Conservation (phyloP, 495 filamentous ascomycete genomes). For the Poronia punctata region DNA sequence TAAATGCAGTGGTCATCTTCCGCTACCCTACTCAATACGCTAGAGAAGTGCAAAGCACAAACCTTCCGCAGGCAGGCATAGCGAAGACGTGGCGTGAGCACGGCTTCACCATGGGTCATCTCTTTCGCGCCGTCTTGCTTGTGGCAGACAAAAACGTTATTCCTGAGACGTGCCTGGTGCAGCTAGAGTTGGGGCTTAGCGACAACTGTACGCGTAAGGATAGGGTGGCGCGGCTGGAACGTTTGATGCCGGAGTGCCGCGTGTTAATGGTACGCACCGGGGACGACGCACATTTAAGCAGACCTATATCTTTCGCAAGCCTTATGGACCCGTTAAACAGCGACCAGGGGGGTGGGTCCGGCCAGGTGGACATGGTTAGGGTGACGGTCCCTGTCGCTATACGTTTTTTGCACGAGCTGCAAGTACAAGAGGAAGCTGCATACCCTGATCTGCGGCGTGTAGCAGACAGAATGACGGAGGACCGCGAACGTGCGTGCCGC, state of each 20-base stretch:
- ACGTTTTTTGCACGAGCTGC: constrained; percentile 16
- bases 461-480: constrained; percentile 14
- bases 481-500: constrained; percentile 14
- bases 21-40: constrained; percentile 6
- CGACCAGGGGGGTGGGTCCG: constrained; percentile 10
- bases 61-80: constrained; percentile 9
- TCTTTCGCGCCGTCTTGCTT: constrained; percentile 15
- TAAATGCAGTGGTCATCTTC: constrained; percentile 8
- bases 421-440: constrained; percentile 13
- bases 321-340: constrained; percentile 12
- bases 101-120: constrained; percentile 15
- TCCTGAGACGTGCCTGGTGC: constrained; percentile 13
- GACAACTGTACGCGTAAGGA: constrained; percentile 3
- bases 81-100: constrained; percentile 16
- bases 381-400: constrained; percentile 18
- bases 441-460: constrained; percentile 11
- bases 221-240: constrained; percentile 13
- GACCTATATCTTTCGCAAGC: constrained; percentile 16
- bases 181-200: constrained; percentile 8
- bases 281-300: constrained; percentile 17
- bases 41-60: constrained; percentile 5
- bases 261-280: constrained; percentile 19
- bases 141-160: constrained; percentile 16
- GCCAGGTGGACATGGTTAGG: constrained; percentile 14
- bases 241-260: constrained; percentile 16